Base-by-base conservation (phyloP, 768 basidiomycete genomes). In the Termitomyces sp. region DNA sequence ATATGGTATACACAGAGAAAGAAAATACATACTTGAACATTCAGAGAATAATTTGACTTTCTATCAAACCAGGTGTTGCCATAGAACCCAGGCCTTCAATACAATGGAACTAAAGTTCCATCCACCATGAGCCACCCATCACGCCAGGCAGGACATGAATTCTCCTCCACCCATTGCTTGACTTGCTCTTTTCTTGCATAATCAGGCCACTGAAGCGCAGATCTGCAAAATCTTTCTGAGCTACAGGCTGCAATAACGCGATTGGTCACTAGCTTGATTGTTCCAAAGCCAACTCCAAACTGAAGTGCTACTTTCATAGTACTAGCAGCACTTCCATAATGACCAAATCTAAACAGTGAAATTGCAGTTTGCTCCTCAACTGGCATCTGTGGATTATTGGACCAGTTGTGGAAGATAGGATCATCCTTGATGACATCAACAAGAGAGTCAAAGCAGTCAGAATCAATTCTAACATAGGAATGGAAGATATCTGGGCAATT, bases 41-140 rank as follows among this genome's bases (percentile, higher is more conserved):
- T 74, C n/a, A 76, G 41, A 0, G 71, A 74, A 54, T 77, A 76
- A 32, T 74, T 71, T 10, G 65, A 70, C 54, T 76, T 76, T 5
- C 67, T 59, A 58, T 75, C 72, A 60, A 69, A 77, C 36, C 65
- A 76, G 16, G 63, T 67, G 55, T 74, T 68, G 1, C 76, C 74
- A 63, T 64, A 71, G 62, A 62, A 70, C 2, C 41, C 43, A 5
- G 76, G 76, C 5, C 65, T 52, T 5, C 61, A 50, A 35, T 60
- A 68, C 1, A 77, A 61, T 3, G 70, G 70, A 3, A 78, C 60
- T 0, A 76, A 50, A 4, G 74, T 76, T 3, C 77, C 75, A 66
- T 78, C 75, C 24, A 71, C 71, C 28, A 73, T 59, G 32, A 68
- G 65, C 67, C 71, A 75, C 0, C 76, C 71, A 57, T 73, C 38